Evolutionary conservation across 2,329 filamentous ascomycete species (phyloP).

Genomic region (Iodosphaeria phyllophila): DNA sequence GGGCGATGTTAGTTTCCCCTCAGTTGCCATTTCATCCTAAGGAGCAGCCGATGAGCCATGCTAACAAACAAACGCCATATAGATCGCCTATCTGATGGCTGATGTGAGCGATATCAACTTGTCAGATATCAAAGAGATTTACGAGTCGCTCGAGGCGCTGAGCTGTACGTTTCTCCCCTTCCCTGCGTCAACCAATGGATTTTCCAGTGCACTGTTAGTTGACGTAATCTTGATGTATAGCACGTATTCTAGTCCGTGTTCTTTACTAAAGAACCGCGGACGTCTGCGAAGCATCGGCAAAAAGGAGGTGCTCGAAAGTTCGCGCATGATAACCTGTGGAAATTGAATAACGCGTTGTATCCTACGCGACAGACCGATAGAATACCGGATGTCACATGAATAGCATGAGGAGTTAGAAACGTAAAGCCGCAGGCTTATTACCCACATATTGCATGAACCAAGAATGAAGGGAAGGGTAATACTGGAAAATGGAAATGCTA

Average conservation of each 20-base stretch:
- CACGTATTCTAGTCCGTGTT: constrained; percentile 19
- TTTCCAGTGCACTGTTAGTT: too few relatives aligned
- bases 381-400: too few relatives aligned
- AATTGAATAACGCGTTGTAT: too few relatives aligned
- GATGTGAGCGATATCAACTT: constrained; percentile 79
- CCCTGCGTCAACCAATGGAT: neutral
- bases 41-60: constrained; percentile 3
- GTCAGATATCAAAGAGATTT: constrained; percentile 69
- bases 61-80: constrained; percentile 5
- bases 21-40: neutral
- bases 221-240: constrained; percentile 8
- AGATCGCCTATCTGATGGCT: constrained; percentile 91
- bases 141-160: constrained; percentile 63
- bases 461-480: too few relatives aligned
- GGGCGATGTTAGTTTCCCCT: constrained; percentile 46
- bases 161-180: constrained; percentile 39
- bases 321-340: too few relatives aligned
- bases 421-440: too few relatives aligned
- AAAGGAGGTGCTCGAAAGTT: too few relatives aligned
- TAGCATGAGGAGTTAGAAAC: too few relatives aligned
- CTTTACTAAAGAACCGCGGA: constrained; percentile 18
- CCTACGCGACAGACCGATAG: too few relatives aligned
- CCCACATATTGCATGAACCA: too few relatives aligned
- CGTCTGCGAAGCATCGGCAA: too few relatives aligned
- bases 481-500: too few relatives aligned